Percentiles rank a stretch among this genome's conserved stretches.
phyloP scores from a whole-genome alignment of 768 basidiomycete species.

The Xerocomellus amylosporus region DNA sequence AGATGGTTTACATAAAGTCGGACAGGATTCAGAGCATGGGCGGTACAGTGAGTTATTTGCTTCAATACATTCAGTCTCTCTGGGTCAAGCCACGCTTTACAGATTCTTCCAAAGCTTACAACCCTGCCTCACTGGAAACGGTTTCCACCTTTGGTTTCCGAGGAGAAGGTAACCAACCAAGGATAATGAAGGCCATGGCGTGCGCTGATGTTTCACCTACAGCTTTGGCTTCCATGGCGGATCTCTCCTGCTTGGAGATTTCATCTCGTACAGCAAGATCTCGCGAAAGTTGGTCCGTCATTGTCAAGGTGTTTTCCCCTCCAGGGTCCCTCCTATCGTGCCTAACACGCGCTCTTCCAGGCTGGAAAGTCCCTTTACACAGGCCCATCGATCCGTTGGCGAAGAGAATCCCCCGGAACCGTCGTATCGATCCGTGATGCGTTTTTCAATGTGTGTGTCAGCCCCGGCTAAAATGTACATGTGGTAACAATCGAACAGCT shows the following conservation, averaged over 20 bases:
- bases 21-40: conserved; percentile 46
- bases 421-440: conserved; percentile 82
- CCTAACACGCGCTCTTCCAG: conserved; percentile 35
- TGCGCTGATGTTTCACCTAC: conserved; percentile 6
- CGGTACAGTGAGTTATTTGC: conserved; percentile 62
- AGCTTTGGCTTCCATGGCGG: conserved; percentile 85
- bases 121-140: conserved; percentile 45
- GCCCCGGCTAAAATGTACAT: background rate
- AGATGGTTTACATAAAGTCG: conserved; percentile 55
- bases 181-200: conserved; percentile 3
- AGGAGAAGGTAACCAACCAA: conserved; percentile 70
- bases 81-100: background rate
- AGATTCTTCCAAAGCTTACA: conserved; percentile 77
- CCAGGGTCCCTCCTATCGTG: background rate
- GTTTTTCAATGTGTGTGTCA: conserved; percentile 73
- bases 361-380: conserved; percentile 63
- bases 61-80: background rate
- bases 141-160: conserved; percentile 82
- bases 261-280: conserved; percentile 67
- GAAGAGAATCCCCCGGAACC: conserved; percentile 72
- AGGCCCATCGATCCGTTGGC: conserved; percentile 75
- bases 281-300: conserved; percentile 68
- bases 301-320: conserved; percentile 59
- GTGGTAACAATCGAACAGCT: conserved; percentile 45
- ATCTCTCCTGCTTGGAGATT: conserved; percentile 79